Evolutionary conservation across 768 basidiomycete genomes (phyloP), one percentile per base, ranked within the genome.

Genomic region (Serpula lacrymans): DNA sequence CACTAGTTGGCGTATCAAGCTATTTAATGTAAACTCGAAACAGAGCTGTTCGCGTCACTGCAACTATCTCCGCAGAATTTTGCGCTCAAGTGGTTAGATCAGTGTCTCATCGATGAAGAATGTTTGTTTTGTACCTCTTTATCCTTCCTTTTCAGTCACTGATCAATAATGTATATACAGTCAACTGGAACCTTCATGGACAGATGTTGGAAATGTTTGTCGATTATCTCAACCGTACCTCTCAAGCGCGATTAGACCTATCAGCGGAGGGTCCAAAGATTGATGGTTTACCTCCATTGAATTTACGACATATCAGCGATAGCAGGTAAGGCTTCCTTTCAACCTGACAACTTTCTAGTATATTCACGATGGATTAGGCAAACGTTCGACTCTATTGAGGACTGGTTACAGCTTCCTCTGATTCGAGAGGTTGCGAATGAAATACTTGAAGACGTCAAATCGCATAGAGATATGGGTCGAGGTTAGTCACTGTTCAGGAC

Each of bases 121-220:
- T 75, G 82, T 82, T 12, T 16, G 6, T 41, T 37, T 17, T 26
- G 3, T 21, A 8, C 10, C 6, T 7, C n/a, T 13, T 3, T n/a
- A n/a, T n/a, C n/a, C n/a, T n/a, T n/a, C 7, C 5, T 14, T 36
- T 16, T 13, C 39, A 7, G 4, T 30, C 38, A 14, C 24, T 41
- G 27, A 40, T 48, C 46, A 30, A 42, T 29, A 16, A n/a, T 24
- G 31, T 13, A 27, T 26, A 6, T 35, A 16, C 34, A 84, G 82
- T 79, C 49, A 64, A 80, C 44, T 84, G 82, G 82, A 55, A 53
- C 25, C 58, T 80, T 18, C 78, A 76, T 43, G 65, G 60, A 23
- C 64, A 65, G 37, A 46, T 79, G 7, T 48, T 81, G 0, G 66
- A 73, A 42, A 59, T 58, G 9, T 61, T 64, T 5, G 49, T 74